Evolutionary conservation across 495 filamentous ascomycete genomes (phyloP), one percentile per base, ranked within the genome.

Genomic region (Penicillium cataractarum): DNA sequence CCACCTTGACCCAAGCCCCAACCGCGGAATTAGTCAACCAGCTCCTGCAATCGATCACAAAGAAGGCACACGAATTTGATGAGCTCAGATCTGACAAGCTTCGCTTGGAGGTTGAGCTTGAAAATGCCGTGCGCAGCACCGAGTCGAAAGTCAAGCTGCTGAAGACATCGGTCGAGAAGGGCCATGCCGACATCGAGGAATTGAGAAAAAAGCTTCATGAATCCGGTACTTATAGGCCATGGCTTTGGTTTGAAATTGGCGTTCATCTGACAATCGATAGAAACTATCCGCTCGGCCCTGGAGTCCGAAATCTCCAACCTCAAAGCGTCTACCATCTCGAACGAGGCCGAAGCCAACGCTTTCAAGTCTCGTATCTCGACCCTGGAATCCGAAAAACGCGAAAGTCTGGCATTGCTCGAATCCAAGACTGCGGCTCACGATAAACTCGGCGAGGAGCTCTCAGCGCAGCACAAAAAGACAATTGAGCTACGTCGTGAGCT

Each of bases 361-460:
- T 80, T 97, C 6, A 88, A 90, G 57, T 83, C 89, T 35, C 91
- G 94, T 52, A 92, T 98, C 64, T 71, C 87, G 4, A 89, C 92
- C 3, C 84, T 99, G 0, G 95, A 99, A 74, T 86, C 90, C 10
- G 94, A 93, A 21, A 97, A 97, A 65, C 86, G 94, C 46, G 93
- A 97, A 64, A 93, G 91, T 5, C 76, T 97, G 2, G 88, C 89
- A 15, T 84, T 97, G 17, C 86, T 97, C 31, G 95, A 98, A 65
- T 88, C 92, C 12, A 97, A 97, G 71, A 89, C 90, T 31, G 85
- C 85, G 1, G 90, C 92, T n/a, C 89, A 97, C 66, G 92, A 97
- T 58, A 84, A 83, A 42, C 84, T 99, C 2, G 86, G 92, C 1
- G 87, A 93, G 61, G 95, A 99, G 66, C 86, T 98, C 26, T 87